phyloP scores from a whole-genome alignment of 2,329 filamentous ascomycete genomes.

The Fonsecaea erecta region DNA sequence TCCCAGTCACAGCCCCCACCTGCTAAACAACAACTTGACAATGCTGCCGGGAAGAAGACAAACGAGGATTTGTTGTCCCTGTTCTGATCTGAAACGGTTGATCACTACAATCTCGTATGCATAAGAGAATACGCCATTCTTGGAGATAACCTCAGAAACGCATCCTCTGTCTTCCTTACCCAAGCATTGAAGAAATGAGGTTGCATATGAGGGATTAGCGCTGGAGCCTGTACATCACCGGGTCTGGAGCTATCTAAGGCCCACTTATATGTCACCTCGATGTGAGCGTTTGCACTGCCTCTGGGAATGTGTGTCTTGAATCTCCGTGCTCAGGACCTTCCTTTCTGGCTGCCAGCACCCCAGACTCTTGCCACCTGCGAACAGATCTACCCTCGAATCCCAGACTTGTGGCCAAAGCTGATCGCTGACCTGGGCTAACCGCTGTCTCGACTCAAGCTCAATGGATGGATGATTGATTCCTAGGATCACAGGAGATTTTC shows the following conservation, averaged over 20 bases:
- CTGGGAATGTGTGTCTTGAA: background rate
- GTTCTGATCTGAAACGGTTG: slow-evolving; percentile 49
- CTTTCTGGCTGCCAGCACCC: background rate
- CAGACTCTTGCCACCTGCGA: background rate
- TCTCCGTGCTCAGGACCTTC: background rate
- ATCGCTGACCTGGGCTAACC: background rate
- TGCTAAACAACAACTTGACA: slow-evolving; percentile 28
- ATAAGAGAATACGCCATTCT: background rate
- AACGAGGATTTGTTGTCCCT: slow-evolving; percentile 67
- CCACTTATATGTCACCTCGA: background rate
- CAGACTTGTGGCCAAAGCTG: background rate
- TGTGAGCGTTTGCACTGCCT: background rate
- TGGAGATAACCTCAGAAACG: background rate
- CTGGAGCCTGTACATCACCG: background rate
- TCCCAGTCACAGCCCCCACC: slow-evolving; percentile 64
- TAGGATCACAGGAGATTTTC: background rate
- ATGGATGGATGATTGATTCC: background rate
- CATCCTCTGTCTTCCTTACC: background rate
- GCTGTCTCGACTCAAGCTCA: background rate
- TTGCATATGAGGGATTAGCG: background rate
- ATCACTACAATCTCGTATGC: slow-evolving; percentile 5
- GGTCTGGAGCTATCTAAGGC: background rate
- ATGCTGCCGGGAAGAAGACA: slow-evolving; percentile 56
- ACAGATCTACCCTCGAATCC: background rate
- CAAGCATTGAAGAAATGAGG: background rate